A percentile compares a stretch with the other conserved stretches of the same genome.
Conservation (phyloP, 2,329 filamentous ascomycete species). For the Knoxdaviesia capensis region DNA sequence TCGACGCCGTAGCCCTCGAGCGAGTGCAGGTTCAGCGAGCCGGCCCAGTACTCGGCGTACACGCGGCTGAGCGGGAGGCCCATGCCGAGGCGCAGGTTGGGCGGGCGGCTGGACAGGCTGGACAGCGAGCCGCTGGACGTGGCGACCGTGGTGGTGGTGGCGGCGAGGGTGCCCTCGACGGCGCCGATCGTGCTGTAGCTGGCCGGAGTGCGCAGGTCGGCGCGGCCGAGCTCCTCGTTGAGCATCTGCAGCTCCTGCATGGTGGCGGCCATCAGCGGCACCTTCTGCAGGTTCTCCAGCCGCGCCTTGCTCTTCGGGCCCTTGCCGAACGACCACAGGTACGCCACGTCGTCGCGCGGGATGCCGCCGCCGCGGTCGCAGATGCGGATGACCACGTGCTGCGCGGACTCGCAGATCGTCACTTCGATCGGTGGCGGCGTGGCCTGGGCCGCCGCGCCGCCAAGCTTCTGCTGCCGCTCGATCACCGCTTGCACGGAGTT, state of each 20-base stretch:
- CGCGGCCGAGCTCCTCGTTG: slow-evolving; percentile 15
- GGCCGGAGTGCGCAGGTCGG: slow-evolving; percentile 18
- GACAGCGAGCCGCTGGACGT: slow-evolving; percentile 45
- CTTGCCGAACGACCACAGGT: slow-evolving; percentile 94
- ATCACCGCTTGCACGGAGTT: slow-evolving; percentile 90
- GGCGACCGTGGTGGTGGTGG: slow-evolving; percentile 4
- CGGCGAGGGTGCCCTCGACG: slow-evolving; percentile 2
- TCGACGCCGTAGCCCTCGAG: slow-evolving; percentile 92
- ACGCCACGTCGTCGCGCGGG: slow-evolving; percentile 62
- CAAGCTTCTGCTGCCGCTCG: slow-evolving; percentile 39
- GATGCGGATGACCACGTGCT: slow-evolving; percentile 90
- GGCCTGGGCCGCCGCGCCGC: slow-evolving; percentile 8
- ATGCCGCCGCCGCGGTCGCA: slow-evolving; percentile 92
- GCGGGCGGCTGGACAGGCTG: slow-evolving; percentile 62
- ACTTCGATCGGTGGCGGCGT: slow-evolving; percentile 72
- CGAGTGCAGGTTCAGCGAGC: slow-evolving; percentile 74
- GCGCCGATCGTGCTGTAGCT: slow-evolving; percentile 12
- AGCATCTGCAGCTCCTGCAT: slow-evolving; percentile 55
- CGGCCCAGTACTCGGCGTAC: slow-evolving; percentile 97
- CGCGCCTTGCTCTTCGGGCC: slow-evolving; percentile 60
- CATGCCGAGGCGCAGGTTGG: slow-evolving; percentile 76
- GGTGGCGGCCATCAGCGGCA: slow-evolving; percentile 83
- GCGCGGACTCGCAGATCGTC: slow-evolving; percentile 78
- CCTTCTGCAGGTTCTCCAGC: slow-evolving; percentile 66
- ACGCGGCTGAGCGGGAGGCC: slow-evolving; percentile 83